phyloP scores from a whole-genome alignment of 1,284 basidiomycete genomes.

The Boletellus deceptivus region DNA sequence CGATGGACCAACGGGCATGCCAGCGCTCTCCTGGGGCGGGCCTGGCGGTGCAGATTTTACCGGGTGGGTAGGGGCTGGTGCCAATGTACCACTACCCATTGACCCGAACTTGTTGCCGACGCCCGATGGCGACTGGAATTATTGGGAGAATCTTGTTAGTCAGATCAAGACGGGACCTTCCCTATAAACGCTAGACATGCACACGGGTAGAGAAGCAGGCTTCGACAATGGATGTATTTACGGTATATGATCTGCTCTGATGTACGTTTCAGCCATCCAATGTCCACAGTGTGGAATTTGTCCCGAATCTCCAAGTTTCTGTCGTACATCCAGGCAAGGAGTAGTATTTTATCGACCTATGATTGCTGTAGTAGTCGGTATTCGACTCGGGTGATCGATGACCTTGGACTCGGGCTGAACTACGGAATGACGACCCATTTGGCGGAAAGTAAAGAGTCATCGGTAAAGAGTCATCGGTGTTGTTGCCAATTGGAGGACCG shows the following conservation, averaged over 20 bases:
- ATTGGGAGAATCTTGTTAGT: constrained; percentile 79
- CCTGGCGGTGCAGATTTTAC: constrained; percentile 56
- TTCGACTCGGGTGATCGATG: neutral
- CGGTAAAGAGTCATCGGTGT: no score
- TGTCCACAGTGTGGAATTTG: neutral
- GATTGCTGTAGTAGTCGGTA: neutral
- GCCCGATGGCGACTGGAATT: constrained; percentile 71
- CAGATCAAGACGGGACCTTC: constrained; percentile 58
- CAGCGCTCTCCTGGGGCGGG: constrained; percentile 61
- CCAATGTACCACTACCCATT: constrained; percentile 27
- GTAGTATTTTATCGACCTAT: neutral
- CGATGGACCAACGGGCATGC: constrained; percentile 49
- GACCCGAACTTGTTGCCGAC: constrained; percentile 46
- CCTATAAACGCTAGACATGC: constrained; percentile 21
- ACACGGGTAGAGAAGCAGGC: constrained; percentile 8
- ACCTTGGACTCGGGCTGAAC: no score
- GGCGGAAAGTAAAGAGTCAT: no score
- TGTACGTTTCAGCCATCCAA: constrained; percentile 11
- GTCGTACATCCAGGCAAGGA: no score
- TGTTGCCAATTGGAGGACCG: neutral
- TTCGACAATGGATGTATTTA: constrained; percentile 13
- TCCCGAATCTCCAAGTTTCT: no score
- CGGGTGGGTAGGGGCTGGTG: constrained; percentile 53
- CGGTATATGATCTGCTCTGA: constrained; percentile 2
- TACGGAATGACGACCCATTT: no score